phyloP scores from a whole-genome alignment of 768 basidiomycete species.

The Asterophora parasitica region DNA sequence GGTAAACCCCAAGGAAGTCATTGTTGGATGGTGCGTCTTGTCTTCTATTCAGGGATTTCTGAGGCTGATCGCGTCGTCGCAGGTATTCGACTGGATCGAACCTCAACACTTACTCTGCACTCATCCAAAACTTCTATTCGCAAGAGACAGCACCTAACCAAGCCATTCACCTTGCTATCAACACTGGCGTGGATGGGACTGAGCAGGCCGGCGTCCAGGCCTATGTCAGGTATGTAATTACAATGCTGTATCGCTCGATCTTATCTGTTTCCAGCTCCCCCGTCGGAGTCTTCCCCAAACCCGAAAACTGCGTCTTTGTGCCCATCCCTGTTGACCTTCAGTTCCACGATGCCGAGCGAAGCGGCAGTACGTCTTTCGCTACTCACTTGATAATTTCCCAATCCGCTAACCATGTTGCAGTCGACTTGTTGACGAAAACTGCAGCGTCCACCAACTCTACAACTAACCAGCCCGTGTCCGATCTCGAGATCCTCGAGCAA shows the following conservation, averaged over 20 bases:
- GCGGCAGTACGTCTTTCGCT: slow-evolving; percentile 60
- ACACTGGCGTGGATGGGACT: slow-evolving; percentile 71
- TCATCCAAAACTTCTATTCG: slow-evolving; percentile 97
- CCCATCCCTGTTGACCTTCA: slow-evolving; percentile 86
- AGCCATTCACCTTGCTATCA: slow-evolving; percentile 87
- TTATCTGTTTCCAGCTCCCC: slow-evolving; percentile 55
- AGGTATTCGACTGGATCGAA: slow-evolving; percentile 93
- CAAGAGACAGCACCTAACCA: slow-evolving; percentile 86
- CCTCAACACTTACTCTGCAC: slow-evolving; percentile 90
- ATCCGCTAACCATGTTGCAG: slow-evolving; percentile 32
- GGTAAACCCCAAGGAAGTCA: slow-evolving; percentile 80
- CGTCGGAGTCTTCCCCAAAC: slow-evolving; percentile 82
- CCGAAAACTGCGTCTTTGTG: slow-evolving; percentile 93
- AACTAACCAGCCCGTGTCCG: slow-evolving; percentile 50
- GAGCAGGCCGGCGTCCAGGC: slow-evolving; percentile 75
- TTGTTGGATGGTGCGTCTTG: slow-evolving; percentile 85
- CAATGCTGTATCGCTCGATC: slow-evolving; percentile 6
- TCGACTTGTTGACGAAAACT: slow-evolving; percentile 66
- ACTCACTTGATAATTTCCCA: neutral
- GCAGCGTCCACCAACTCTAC: slow-evolving; percentile 41
- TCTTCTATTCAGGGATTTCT: neutral
- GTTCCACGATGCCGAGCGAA: slow-evolving; percentile 79
- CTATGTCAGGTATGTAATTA: slow-evolving; percentile 65
- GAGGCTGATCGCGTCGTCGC: slow-evolving; percentile 4
- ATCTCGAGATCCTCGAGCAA: slow-evolving; percentile 74